Percentiles rank a stretch among this genome's conserved stretches.
These are phyloP conservation scores for Canariomyces notabilis DNA, from an alignment of 2,329 filamentous ascomycete genomes.

Conservation along the genomic window DNA sequence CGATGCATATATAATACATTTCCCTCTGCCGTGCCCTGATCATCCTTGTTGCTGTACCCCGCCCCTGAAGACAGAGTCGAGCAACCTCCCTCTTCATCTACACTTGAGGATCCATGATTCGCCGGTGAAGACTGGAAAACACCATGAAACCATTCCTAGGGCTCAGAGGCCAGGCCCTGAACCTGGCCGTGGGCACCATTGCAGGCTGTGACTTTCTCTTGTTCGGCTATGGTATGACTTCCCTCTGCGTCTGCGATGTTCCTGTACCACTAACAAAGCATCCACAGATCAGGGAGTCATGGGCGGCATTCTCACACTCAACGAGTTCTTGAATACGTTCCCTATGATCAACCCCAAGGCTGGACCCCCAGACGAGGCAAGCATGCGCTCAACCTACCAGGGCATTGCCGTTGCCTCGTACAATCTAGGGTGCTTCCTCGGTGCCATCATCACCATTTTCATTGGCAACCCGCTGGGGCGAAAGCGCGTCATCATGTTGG, in stretches of 20 bases:
- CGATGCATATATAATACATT: neutral
- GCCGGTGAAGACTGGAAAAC: no score
- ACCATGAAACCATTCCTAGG: slow-evolving; percentile 51
- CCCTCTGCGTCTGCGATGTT: neutral
- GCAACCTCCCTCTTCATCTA: no score
- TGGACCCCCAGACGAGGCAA: neutral
- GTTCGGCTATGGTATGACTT: slow-evolving; percentile 47
- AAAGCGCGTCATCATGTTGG: slow-evolving; percentile 37
- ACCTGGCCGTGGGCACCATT: slow-evolving; percentile 64
- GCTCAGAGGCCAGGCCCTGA: slow-evolving; percentile 59
- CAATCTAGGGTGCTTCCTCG: slow-evolving; percentile 30
- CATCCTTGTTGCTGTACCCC: neutral
- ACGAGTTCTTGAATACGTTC: slow-evolving; percentile 52
- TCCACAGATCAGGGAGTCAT: slow-evolving; percentile 66
- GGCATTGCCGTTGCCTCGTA: slow-evolving; percentile 25
- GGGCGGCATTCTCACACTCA: slow-evolving; percentile 67
- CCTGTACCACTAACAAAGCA: neutral
- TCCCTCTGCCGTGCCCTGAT: neutral
- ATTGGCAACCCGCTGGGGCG: slow-evolving; percentile 39
- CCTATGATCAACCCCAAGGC: slow-evolving; percentile 48
- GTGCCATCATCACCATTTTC: slow-evolving; percentile 29
- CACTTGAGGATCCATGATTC: no score
- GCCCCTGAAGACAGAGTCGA: neutral
- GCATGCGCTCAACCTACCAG: slow-evolving; percentile 10
- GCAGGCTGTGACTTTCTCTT: slow-evolving; percentile 69